These are phyloP conservation scores for Aspergillus fijiensis DNA, from an alignment of 2,329 filamentous ascomycete species.

Conservation along the genomic window DNA sequence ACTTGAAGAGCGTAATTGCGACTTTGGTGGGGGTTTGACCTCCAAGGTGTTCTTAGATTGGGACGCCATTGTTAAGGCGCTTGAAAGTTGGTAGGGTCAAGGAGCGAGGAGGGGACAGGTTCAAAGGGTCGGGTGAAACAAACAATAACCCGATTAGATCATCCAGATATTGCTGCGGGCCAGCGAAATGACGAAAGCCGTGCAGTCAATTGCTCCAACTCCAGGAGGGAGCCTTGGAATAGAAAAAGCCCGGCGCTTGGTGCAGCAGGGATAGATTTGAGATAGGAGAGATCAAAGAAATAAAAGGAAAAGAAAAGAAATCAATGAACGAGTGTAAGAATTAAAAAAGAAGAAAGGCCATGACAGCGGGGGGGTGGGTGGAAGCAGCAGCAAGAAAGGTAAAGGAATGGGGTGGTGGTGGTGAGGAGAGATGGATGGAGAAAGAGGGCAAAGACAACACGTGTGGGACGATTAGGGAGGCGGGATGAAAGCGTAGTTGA, in stretches of 20 bases:
- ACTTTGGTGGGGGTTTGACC: constrained; percentile 36
- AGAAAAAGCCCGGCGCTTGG: constrained; percentile 11
- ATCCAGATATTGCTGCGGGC: constrained; percentile 11
- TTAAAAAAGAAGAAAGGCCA: constrained; percentile 32
- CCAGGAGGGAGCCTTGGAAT: constrained; percentile 15
- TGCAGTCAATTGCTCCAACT: constrained; percentile 19
- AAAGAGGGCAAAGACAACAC: constrained; percentile 21
- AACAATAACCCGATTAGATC: constrained; percentile 5
- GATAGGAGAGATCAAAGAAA: constrained; percentile 8
- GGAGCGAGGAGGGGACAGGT: constrained; percentile 5
- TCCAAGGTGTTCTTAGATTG: constrained; percentile 37
- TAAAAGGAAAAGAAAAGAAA: constrained; percentile 12
- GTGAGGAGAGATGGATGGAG: constrained; percentile 9
- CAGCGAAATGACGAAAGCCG: constrained; percentile 9
- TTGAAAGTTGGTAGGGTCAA: constrained; percentile 9
- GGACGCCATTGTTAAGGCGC: constrained; percentile 26
- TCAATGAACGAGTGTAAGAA: constrained; percentile 40
- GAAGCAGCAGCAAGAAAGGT: constrained; percentile 17
- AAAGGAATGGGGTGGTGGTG: constrained; percentile 19
- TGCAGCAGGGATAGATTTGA: constrained; percentile 4
- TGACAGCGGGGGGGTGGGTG: constrained; percentile 27
- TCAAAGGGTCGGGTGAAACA: constrained; percentile 11
- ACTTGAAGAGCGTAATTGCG: constrained; percentile 38
- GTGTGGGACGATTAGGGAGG: constrained; percentile 30
- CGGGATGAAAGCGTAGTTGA: constrained; percentile 29